Percentiles rank a stretch among this genome's conserved stretches.
Conservation (phyloP, 106 monocot genomes). For the Iris macrosiphon region DNA sequence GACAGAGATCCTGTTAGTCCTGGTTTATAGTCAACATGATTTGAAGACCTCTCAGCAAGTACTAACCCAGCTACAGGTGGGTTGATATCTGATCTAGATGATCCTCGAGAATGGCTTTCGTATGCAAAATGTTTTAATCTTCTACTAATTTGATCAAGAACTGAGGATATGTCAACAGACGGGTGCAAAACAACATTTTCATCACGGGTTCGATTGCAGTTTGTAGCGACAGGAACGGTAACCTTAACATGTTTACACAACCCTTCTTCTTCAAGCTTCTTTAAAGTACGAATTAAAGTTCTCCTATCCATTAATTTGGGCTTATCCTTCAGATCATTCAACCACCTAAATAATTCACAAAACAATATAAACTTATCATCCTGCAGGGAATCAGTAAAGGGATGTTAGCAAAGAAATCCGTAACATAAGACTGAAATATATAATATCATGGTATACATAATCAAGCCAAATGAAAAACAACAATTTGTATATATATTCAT, state of each 20-base stretch:
- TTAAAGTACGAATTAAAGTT: slow-evolving; percentile 46
- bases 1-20: slow-evolving; percentile 19
- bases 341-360: slow-evolving; percentile 51
- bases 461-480: too few species aligned
- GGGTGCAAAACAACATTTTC: slow-evolving; percentile 55
- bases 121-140: slow-evolving; percentile 45
- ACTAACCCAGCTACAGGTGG: slow-evolving; percentile 16
- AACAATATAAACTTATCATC: slow-evolving; percentile 45
- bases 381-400: slow-evolving; percentile 29
- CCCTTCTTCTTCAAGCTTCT: slow-evolving; percentile 43
- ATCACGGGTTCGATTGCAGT: slow-evolving; percentile 33
- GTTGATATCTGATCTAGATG: slow-evolving; percentile 15
- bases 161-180: slow-evolving; percentile 32
- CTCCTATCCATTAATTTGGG: slow-evolving; percentile 36
- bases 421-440: too few species aligned
- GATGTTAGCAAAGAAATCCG: too few species aligned
- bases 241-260: slow-evolving; percentile 44
- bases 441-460: too few species aligned
- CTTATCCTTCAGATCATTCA: slow-evolving; percentile 44
- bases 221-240: slow-evolving; percentile 37
- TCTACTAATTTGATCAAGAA: slow-evolving; percentile 44
- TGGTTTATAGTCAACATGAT: slow-evolving; percentile 17
- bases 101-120: slow-evolving; percentile 17
- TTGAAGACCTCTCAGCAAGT: slow-evolving; percentile 16
- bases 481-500: too few species aligned